phyloP scores from a whole-genome alignment of 306 rosid species.

The Geum urbanum region DNA sequence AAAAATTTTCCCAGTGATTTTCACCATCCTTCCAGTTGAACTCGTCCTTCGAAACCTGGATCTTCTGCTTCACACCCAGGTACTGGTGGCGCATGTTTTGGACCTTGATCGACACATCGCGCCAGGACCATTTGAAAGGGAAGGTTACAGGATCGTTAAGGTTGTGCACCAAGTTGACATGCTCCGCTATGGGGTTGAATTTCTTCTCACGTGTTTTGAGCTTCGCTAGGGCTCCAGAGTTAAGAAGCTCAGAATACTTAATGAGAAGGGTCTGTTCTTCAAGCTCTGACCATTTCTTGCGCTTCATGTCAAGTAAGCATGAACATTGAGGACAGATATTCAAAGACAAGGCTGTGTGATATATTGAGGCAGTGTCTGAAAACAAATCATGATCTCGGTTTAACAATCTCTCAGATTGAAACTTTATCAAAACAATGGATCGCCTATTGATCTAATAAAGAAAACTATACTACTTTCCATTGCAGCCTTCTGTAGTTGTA shows the following conservation, averaged over 20 bases:
- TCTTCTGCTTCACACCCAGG: constrained; percentile 92
- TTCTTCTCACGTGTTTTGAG: constrained; percentile 95
- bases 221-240: constrained; percentile 58
- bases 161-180: constrained; percentile 69
- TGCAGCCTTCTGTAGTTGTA: too few relatives aligned
- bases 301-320: constrained; percentile 48
- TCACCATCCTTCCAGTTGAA: constrained; percentile 89
- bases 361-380: too few relatives aligned
- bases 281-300: constrained; percentile 93
- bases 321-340: too few relatives aligned
- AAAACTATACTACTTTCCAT: too few relatives aligned
- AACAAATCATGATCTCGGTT: too few relatives aligned
- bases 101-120: constrained; percentile 94
- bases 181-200: constrained; percentile 91
- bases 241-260: constrained; percentile 68
- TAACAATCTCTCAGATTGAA: too few relatives aligned
- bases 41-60: constrained; percentile 50
- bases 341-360: too few relatives aligned
- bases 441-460: too few relatives aligned
- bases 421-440: too few relatives aligned
- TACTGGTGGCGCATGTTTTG: constrained; percentile 99
- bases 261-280: constrained; percentile 75
- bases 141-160: constrained; percentile 51
- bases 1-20: constrained; percentile 90
- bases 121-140: constrained; percentile 96